Evolutionary conservation across 169 alveolate genomes (phyloP), one percentile per base, ranked within the genome.

Genomic region (Plasmodium knowlesi): DNA sequence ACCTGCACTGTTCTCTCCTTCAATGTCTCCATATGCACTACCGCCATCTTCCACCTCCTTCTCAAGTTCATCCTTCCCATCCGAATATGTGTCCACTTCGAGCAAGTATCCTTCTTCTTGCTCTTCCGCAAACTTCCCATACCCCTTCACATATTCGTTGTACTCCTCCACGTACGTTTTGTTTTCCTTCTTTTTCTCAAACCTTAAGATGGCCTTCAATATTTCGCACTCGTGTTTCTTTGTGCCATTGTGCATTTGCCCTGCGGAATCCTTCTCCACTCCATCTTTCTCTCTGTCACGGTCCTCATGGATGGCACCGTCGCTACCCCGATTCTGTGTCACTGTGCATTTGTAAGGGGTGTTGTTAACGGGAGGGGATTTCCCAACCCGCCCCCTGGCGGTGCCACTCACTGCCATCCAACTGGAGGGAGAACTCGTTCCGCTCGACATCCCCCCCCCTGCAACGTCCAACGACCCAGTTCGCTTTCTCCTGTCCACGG

Each of bases 171-270:
- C 80, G 41, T 85, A 74, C 0, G 19, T 76, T n/a, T 85, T 76
- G 32, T 74, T 76, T n/a, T 85, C 81, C 32, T 85, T 30, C 16
- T 84, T 46, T 32, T 73, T 46, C 70, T 83, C 92, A 28, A 83
- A 83, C 5, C 10, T 46, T 1, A 39, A 10, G 14, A 82, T 82
- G 12, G 43, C 57, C 6, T 28, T 32, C 32, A 34, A 12, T 0
- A 19, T 25, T 10, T 78, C 84, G 5, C 67, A 39, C 28, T 78
- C 54, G 22, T 78, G 30, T 37, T 78, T 28, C 43, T 41, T 67
- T 4, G 2, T 41, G 0, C 41, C 14, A 78, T 19, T 37, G 14
- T 9, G 2, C 9, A 5, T n/a, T 6, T 39, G 43, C 6, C n/a
- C 37, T 5, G 19, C 0, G 0, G 25, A 10, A 8, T 25, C 74